Evolutionary conservation across 2,329 filamentous ascomycete genomes (phyloP), one percentile per base, ranked within the genome.

Genomic region (Fusarium sp.): DNA sequence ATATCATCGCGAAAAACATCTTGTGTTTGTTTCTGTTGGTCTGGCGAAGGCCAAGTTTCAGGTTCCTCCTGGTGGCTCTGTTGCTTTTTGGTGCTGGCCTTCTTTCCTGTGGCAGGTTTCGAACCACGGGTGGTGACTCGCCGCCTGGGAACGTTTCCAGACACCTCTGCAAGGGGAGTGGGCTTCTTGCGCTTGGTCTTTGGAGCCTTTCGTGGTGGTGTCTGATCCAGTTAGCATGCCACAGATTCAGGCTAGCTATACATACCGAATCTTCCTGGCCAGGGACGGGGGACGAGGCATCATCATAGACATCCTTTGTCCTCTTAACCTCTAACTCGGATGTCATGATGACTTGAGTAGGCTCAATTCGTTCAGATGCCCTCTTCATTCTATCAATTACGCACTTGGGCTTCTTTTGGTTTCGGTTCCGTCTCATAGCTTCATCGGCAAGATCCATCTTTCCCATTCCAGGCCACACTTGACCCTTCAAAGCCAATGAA

Each of bases 401-500:
- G 1, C 88, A 89, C n/a, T 82, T 84, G 54, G 90, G 87, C 77
- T 95, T 95, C 72, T 90, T 88, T 78, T 95, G 92, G 75, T 94
- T 94, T 51, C 92, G 84, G 79, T 88, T 92, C 45, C 89, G 85
- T 71, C 88, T 90, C 84, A 92, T 90, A 63, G 90, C 87, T 17
- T 88, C 85, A 6, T 90, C 92, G 6, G 92, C 92, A 53, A 92
- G 88, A 77, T 95, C 92, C 75, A 94, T 94, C n/a, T 93, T 84
- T 53, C 87, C 86, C 92, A 94, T 94, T 19, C 92, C 92, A 4
- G 90, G 89, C 84, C 89, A 93, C 46, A 88, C 82, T n/a, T 90
- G 81, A 3, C 92, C 92, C 76, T 94, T 94, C 53, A 94, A 83
- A 13, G 77, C 75, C 64, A 81, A 65, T 62, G 75, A 76, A 27